Percentiles rank a stretch among this genome's conserved stretches.
These are phyloP conservation scores for Botrytis galanthina DNA, from an alignment of 2,329 filamentous ascomycete species.

Conservation along the genomic window DNA sequence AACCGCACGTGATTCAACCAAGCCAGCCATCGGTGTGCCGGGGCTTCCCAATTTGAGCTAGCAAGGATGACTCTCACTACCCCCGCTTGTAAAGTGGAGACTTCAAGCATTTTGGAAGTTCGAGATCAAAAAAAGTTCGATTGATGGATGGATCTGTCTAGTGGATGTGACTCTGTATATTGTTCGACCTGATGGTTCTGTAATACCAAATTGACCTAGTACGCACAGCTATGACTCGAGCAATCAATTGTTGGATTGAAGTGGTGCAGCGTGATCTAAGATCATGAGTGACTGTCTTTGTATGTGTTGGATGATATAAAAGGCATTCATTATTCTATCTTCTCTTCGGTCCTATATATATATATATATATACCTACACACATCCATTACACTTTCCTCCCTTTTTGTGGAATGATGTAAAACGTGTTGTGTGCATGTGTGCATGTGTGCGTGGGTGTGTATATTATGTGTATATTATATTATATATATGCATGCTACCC, in stretches of 20 bases:
- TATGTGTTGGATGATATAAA: neutral
- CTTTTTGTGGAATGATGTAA: neutral
- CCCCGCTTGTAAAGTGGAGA: neutral
- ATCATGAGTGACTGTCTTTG: neutral
- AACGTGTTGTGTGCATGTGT: neutral
- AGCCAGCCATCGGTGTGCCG: neutral
- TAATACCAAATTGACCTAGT: neutral
- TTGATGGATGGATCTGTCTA: neutral
- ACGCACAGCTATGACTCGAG: neutral
- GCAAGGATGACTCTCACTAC: neutral
- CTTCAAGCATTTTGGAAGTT: slow-evolving; percentile 1
- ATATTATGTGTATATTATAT: neutral
- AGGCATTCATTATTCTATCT: neutral
- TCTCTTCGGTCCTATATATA: neutral
- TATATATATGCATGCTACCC: neutral
- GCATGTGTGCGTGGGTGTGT: neutral
- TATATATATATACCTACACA: no score
- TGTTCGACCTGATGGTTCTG: neutral
- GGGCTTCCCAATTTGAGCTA: neutral
- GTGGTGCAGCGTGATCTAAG: no score
- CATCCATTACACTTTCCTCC: neutral
- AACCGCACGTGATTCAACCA: neutral
- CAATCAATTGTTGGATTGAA: neutral
- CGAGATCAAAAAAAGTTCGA: slow-evolving; percentile 2
- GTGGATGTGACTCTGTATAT: neutral